phyloP scores from a whole-genome alignment of 306 rosid species.

The Cicer cuneatum region DNA sequence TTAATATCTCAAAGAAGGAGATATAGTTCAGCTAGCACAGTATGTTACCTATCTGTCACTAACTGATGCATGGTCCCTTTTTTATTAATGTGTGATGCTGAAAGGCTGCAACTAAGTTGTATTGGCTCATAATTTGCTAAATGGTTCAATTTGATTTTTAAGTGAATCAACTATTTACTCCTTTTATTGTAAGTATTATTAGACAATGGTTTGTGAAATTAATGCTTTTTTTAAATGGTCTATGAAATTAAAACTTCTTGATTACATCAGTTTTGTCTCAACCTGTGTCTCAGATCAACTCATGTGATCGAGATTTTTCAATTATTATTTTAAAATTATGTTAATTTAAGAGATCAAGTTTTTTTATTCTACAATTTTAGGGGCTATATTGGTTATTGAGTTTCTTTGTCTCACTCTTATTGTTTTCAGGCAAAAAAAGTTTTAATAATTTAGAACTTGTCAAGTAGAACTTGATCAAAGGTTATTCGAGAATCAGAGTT shows the following conservation, averaged over 20 bases:
- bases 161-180: not conserved
- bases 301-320: not conserved
- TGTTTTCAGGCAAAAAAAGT: no score
- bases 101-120: constrained; percentile 39
- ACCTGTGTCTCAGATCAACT: not conserved
- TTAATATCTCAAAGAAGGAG: constrained; percentile 34
- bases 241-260: not conserved
- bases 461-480: no score
- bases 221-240: not conserved
- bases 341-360: not conserved
- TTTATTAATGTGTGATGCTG: constrained; percentile 34
- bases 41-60: constrained; percentile 44
- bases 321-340: not conserved
- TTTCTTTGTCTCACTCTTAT: no score
- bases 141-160: constrained; percentile 30
- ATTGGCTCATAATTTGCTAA: constrained; percentile 35
- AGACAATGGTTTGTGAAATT: not conserved
- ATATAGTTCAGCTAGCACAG: constrained; percentile 40
- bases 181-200: not conserved
- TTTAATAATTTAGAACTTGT: no score
- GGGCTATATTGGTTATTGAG: not conserved
- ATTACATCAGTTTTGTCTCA: not conserved
- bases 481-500: no score
- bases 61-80: constrained; percentile 44
- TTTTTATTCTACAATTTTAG: not conserved